These are phyloP conservation scores for Didymella glomerata DNA, from an alignment of 2,329 filamentous ascomycete species.

Conservation along the genomic window DNA sequence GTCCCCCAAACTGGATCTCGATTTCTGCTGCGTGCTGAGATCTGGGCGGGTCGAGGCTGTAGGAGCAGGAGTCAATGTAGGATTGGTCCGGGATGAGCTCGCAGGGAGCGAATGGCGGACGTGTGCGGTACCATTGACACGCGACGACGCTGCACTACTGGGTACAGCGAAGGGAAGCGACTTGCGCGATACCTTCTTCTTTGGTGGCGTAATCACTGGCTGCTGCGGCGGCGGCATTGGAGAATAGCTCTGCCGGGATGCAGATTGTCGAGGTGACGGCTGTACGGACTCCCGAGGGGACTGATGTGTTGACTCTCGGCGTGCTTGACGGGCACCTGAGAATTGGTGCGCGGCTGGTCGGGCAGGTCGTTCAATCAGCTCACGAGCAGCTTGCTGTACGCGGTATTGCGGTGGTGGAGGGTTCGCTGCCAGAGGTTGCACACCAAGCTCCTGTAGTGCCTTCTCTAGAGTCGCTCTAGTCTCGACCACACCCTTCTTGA, in stretches of 20 bases:
- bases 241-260: neutral
- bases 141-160: neutral
- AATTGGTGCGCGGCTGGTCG: neutral
- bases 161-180: conserved; percentile 11
- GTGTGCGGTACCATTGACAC: neutral
- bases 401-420: neutral
- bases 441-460: conserved; percentile 36
- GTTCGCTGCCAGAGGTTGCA: conserved; percentile 1
- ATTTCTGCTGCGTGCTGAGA: neutral
- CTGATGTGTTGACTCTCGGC: neutral
- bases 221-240: conserved; percentile 11
- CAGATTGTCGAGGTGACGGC: neutral
- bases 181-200: conserved; percentile 8
- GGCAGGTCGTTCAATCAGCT: neutral
- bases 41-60: neutral
- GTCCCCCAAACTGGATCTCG: neutral
- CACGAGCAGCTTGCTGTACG: neutral
- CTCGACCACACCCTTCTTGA: conserved; percentile 36
- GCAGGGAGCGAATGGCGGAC: conserved; percentile 33
- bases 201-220: neutral
- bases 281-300: neutral
- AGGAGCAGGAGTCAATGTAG: neutral
- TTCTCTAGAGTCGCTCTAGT: conserved; percentile 27
- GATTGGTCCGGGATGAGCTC: neutral
- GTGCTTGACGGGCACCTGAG: neutral